These are phyloP conservation scores for Candida ulmi DNA, from an alignment of 805 yeast genomes.

Conservation along the genomic window DNA sequence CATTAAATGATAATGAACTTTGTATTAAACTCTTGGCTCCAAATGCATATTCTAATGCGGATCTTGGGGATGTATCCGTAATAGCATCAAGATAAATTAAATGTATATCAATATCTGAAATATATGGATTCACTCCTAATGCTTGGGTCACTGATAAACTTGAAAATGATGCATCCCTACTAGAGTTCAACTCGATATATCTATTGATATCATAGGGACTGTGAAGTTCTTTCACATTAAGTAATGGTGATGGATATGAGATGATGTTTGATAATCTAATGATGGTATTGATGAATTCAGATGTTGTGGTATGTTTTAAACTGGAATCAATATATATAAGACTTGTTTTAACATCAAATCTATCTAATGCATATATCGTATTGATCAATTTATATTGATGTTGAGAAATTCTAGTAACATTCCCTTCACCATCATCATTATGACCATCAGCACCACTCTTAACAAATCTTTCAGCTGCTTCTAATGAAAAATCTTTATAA, in stretches of 20 bases:
- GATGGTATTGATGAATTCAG: slow-evolving; percentile 12
- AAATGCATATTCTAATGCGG: slow-evolving; percentile 2
- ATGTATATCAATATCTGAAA: slow-evolving; percentile 13
- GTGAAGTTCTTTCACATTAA: slow-evolving; percentile 1
- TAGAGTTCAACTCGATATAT: slow-evolving; percentile 8
- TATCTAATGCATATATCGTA: slow-evolving; percentile 19
- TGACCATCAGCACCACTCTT: background rate
- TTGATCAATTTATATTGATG: slow-evolving; percentile 16
- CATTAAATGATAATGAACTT: slow-evolving; percentile 2
- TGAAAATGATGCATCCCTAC: slow-evolving; percentile 16
- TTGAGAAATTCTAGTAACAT: background rate
- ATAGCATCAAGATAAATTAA: slow-evolving; percentile 18
- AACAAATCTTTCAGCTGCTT: slow-evolving; percentile 15
- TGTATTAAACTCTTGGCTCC: slow-evolving; percentile 1
- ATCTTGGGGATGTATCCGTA: slow-evolving; percentile 11
- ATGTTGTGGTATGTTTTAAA: slow-evolving; percentile 5
- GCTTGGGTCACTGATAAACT: slow-evolving; percentile 14
- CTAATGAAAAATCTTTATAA: slow-evolving; percentile 18
- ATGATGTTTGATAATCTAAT: slow-evolving; percentile 19
- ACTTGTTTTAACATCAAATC: slow-evolving; percentile 17
- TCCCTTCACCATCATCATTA: background rate
- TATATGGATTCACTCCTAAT: slow-evolving; percentile 10
- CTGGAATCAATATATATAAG: slow-evolving; percentile 11
- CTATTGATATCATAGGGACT: slow-evolving; percentile 8
- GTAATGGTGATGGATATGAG: slow-evolving; percentile 14